Conservation (phyloP, 768 basidiomycete genomes). For the Mycena capillaripes region DNA sequence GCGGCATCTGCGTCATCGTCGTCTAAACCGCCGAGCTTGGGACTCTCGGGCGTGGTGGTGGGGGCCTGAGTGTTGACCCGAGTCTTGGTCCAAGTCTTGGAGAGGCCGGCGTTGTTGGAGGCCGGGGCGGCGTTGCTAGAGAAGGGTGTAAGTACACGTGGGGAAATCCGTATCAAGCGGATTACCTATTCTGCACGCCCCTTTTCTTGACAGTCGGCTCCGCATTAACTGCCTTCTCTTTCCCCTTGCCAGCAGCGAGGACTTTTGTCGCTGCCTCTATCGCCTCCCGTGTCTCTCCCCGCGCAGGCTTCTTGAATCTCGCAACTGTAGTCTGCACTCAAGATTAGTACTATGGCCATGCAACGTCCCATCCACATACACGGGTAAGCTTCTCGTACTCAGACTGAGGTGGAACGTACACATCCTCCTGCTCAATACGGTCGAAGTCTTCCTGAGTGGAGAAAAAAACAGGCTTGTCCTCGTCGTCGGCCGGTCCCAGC, state of each 20-base stretch:
- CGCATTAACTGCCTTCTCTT: not conserved
- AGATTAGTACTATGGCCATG: no score
- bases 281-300: not conserved
- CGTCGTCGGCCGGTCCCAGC: no score
- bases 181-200: slow-evolving; percentile 2
- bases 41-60: no score
- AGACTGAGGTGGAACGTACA: not conserved
- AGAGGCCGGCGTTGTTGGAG: not conserved
- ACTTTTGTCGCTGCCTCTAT: not conserved
- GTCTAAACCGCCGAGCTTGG: not conserved
- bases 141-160: not conserved
- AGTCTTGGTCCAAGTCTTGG: not conserved
- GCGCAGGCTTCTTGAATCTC: not conserved
- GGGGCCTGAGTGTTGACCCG: no score
- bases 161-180: not conserved
- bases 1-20: not conserved
- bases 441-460: not conserved
- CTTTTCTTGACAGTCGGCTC: not conserved
- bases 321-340: not conserved
- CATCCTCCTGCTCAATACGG: not conserved
- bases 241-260: no score
- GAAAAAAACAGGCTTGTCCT: not conserved
- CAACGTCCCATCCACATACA: no score
- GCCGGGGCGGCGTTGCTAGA: slow-evolving; percentile 11
- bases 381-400: not conserved